Evolutionary conservation across 257 asterid species (phyloP).

Genomic region (Solanum habrochaites): DNA sequence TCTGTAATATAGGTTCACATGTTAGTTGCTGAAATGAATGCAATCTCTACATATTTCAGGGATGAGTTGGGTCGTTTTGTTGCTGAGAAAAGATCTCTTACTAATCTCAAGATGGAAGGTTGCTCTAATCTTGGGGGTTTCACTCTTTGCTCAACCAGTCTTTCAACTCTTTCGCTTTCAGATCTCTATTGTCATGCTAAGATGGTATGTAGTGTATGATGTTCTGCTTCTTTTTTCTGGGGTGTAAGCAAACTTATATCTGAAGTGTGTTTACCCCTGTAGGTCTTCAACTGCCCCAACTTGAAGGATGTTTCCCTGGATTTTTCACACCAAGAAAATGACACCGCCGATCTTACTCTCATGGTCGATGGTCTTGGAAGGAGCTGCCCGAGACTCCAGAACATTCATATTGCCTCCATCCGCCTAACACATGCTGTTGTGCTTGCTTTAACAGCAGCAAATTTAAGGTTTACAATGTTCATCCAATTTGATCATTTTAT

Average conservation of each 20-base stretch:
- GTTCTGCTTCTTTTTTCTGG: not conserved
- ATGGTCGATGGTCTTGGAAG: slow-evolving; percentile 66
- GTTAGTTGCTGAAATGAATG: not conserved
- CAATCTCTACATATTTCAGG: slow-evolving; percentile 29
- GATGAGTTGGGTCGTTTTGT: slow-evolving; percentile 85
- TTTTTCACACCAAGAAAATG: slow-evolving; percentile 77
- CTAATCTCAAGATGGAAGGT: slow-evolving; percentile 92
- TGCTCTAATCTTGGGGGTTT: slow-evolving; percentile 69
- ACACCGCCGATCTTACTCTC: slow-evolving; percentile 57
- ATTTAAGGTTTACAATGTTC: slow-evolving; percentile 45
- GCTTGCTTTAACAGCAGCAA: slow-evolving; percentile 74
- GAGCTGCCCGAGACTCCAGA: slow-evolving; percentile 77
- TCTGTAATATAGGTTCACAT: not conserved
- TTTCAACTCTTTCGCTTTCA: slow-evolving; percentile 71
- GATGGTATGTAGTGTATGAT: slow-evolving; percentile 31
- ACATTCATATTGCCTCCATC: slow-evolving; percentile 69
- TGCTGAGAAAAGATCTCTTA: slow-evolving; percentile 59
- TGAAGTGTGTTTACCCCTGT: not conserved
- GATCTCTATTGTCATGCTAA: slow-evolving; percentile 76
- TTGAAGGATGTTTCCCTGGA: slow-evolving; percentile 74
- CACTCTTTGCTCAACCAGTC: slow-evolving; percentile 52
- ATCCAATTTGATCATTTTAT: not conserved
- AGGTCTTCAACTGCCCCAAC: slow-evolving; percentile 83
- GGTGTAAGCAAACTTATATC: not conserved
- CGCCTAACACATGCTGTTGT: slow-evolving; percentile 68